These are phyloP conservation scores for Xylaria longipes DNA, from an alignment of 495 filamentous ascomycete species.

Conservation along the genomic window DNA sequence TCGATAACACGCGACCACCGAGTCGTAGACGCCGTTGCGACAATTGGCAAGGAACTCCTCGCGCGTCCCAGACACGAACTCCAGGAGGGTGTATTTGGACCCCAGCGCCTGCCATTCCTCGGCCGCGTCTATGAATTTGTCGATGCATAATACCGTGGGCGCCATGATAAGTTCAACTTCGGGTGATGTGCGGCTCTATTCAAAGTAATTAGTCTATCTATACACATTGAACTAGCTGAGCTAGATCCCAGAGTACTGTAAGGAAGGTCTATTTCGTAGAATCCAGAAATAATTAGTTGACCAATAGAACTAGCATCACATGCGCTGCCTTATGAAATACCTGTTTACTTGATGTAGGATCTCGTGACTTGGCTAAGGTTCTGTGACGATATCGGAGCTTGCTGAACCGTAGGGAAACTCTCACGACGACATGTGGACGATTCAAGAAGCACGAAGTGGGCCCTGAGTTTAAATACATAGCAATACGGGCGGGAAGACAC, in stretches of 20 bases:
- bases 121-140: conserved; percentile 63
- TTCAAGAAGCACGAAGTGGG: conserved; percentile 19
- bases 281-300: not conserved
- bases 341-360: not conserved
- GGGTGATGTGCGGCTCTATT: not conserved
- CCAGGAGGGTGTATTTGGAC: conserved; percentile 57
- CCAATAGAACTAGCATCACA: not conserved
- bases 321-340: not conserved
- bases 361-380: not conserved
- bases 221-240: no score
- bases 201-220: not conserved
- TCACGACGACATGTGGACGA: not conserved
- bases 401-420: not conserved
- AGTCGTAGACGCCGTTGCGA: conserved; percentile 69
- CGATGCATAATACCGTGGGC: conserved; percentile 62
- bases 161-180: conserved; percentile 1
- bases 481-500: not conserved
- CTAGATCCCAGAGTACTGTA: not conserved
- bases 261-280: not conserved
- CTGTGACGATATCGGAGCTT: conserved; percentile 16
- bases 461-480: not conserved
- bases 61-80: conserved; percentile 56
- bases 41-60: conserved; percentile 75
- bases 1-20: conserved; percentile 72
- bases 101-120: conserved; percentile 57